Evolutionary conservation across 2,329 filamentous ascomycete genomes (phyloP).

Genomic region (Epichloe coenophiala): DNA sequence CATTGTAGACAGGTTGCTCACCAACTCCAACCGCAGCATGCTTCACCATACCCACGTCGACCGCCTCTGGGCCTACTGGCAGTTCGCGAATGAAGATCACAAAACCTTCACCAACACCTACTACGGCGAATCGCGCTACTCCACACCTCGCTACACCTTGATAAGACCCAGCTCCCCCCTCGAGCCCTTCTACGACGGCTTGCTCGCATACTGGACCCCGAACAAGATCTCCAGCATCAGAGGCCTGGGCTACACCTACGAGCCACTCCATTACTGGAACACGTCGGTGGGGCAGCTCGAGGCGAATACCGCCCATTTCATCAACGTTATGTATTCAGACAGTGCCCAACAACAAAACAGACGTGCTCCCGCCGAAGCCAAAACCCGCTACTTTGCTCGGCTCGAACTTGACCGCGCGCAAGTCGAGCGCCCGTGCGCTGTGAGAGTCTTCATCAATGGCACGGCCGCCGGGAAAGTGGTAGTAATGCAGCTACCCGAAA

Average conservation of each 20-base stretch:
- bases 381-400: slow-evolving; percentile 21
- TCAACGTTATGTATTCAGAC: slow-evolving; percentile 20
- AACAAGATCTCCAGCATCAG: slow-evolving; percentile 18
- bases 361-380: not conserved
- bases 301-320: slow-evolving; percentile 15
- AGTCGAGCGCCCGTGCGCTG: slow-evolving; percentile 22
- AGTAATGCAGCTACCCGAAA: slow-evolving; percentile 22
- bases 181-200: slow-evolving; percentile 33
- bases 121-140: slow-evolving; percentile 22
- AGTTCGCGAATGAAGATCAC: no score
- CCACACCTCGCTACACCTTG: slow-evolving; percentile 23
- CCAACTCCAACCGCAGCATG: slow-evolving; percentile 17
- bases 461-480: slow-evolving; percentile 20
- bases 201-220: slow-evolving; percentile 27
- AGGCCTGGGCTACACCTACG: slow-evolving; percentile 26
- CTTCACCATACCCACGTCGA: slow-evolving; percentile 46
- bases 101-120: slow-evolving; percentile 30
- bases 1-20: not conserved
- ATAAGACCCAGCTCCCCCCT: slow-evolving; percentile 33
- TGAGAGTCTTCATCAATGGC: slow-evolving; percentile 21
- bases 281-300: slow-evolving; percentile 18
- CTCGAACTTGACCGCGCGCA: slow-evolving; percentile 21
- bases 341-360: not conserved
- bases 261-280: slow-evolving; percentile 22
- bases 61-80: slow-evolving; percentile 44